Evolutionary conservation across 441 rosid species (phyloP), one percentile per base, ranked within the genome.

Genomic region (Mallotus japonicus): DNA sequence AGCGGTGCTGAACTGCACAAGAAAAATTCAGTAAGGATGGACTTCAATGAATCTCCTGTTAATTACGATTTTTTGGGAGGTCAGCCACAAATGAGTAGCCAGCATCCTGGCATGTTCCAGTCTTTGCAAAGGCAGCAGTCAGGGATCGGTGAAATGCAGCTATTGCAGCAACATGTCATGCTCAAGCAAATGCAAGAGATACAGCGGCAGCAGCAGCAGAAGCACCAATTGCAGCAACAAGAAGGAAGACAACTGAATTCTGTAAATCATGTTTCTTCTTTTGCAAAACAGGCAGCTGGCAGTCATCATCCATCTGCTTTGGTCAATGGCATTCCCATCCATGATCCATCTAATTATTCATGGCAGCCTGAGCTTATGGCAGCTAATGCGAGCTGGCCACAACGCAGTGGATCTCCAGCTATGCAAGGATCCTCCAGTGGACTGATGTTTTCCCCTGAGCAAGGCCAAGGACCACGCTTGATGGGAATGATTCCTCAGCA

Each of bases 11-110:
- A 90, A 55, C 75, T 80, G 79, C 88, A 78, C 40, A 82, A 82
- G 82, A 82, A 57, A 81, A 89, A 82, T 78, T 75, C 81, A 50
- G 71, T 53, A 70, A 85, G 85, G 79, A 73, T 67, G 77, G 95
- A 87, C 79, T 83, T 82, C 83, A 79, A 79, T 73, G 97, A 89
- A 77, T 81, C 90, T 80, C 89, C 97, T 7, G 85, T 82, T 70
- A 87, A 88, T 86, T 89, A 73, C 71, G 86, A 90, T 78, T 85
- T 88, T 83, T 88, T 85, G 77, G 91, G 93, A 72, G 87, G 81
- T 74, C 95, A 85, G 75, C 97, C 86, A 44, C 95, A 85, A 69
- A 24, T 83, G 77, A 84, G 75, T 70, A 76, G 75, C 78, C 96
- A 88, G 80, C 85, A 82, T 73, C 83, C 88, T 77, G 85, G 87